A percentile compares a stretch with the other conserved stretches of the same genome.
phyloP scores from a whole-genome alignment of 2,329 filamentous ascomycete genomes.

The Trichoderma gracile region DNA sequence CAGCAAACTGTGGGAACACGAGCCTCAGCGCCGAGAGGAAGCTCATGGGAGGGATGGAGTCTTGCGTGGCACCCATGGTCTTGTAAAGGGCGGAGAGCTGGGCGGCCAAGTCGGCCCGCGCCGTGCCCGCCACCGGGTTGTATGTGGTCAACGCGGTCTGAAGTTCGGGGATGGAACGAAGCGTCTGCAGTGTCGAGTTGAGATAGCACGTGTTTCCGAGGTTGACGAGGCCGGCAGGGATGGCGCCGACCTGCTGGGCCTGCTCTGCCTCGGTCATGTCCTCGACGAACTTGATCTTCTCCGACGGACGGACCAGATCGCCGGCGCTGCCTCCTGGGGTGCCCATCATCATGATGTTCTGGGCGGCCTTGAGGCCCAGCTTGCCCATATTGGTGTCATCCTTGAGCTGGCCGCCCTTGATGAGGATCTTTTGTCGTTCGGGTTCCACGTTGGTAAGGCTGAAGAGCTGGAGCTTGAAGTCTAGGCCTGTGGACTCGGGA shows the following conservation, averaged over 20 bases:
- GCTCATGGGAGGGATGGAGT: slow-evolving; percentile 77
- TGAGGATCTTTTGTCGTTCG: slow-evolving; percentile 90
- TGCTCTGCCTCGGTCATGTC: slow-evolving; percentile 96
- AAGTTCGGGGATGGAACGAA: slow-evolving; percentile 87
- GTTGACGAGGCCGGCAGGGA: slow-evolving; percentile 84
- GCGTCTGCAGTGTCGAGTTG: slow-evolving; percentile 92
- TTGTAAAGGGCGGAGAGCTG: slow-evolving; percentile 83
- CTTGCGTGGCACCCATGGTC: slow-evolving; percentile 85
- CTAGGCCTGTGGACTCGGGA: slow-evolving; percentile 78
- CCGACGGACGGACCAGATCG: slow-evolving; percentile 69
- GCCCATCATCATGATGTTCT: slow-evolving; percentile 95
- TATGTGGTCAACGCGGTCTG: slow-evolving; percentile 73
- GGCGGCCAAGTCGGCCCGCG: slow-evolving; percentile 68
- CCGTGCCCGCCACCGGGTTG: slow-evolving; percentile 38
- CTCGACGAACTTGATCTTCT: slow-evolving; percentile 85
- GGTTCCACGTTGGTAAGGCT: slow-evolving; percentile 95
- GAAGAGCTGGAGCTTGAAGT: slow-evolving; percentile 93
- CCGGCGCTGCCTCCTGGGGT: slow-evolving; percentile 69
- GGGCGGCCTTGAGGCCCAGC: slow-evolving; percentile 80
- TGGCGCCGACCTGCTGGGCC: slow-evolving; percentile 79
- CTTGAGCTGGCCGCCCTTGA: slow-evolving; percentile 93
- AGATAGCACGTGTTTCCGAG: slow-evolving; percentile 98
- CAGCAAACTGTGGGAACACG: slow-evolving; percentile 88
- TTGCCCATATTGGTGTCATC: slow-evolving; percentile 87
- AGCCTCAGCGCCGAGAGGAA: slow-evolving; percentile 80